phyloP scores from a whole-genome alignment of 2,329 filamentous ascomycete species.

The Chrysoporthe austroafricana region DNA sequence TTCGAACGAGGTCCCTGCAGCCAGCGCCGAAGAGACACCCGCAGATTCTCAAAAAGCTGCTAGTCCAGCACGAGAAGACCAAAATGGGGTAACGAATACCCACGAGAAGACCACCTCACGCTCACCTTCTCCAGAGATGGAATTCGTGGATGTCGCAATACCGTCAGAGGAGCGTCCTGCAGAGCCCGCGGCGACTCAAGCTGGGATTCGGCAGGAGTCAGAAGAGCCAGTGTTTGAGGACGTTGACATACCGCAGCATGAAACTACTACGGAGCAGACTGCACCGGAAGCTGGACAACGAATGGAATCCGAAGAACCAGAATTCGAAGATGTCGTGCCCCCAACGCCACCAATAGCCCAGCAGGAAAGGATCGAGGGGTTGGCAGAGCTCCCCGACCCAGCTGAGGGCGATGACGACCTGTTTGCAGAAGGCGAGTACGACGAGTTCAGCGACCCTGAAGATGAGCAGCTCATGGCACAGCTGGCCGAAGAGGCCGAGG shows the following conservation, averaged over 20 bases:
- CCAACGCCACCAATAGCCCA: conserved; percentile 30
- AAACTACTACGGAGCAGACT: conserved; percentile 15
- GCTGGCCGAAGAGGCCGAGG: conserved; percentile 87
- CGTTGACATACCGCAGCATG: conserved; percentile 33
- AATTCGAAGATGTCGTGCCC: conserved; percentile 34
- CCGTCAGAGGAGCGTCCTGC: conserved; percentile 17
- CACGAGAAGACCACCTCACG: not conserved
- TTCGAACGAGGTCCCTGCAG: conserved; percentile 32
- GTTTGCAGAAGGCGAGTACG: conserved; percentile 61
- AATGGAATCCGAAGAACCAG: conserved; percentile 30
- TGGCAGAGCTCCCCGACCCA: conserved; percentile 28
- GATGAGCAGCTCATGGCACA: conserved; percentile 88
- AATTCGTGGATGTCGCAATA: conserved; percentile 44
- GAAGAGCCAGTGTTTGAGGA: conserved; percentile 38
- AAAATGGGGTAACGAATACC: not conserved
- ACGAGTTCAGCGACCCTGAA: conserved; percentile 82
- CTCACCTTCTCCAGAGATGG: conserved; percentile 35
- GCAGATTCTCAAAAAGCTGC: not conserved
- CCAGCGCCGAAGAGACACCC: not conserved
- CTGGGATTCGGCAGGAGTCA: conserved; percentile 35
- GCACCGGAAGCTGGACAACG: conserved; percentile 35
- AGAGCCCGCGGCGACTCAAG: conserved; percentile 27
- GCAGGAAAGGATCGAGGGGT: conserved; percentile 33
- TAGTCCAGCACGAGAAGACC: not conserved
- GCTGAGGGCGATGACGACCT: conserved; percentile 29